Evolutionary conservation across 345 rosid genomes (phyloP), one percentile per base, ranked within the genome.

Genomic region (Barbarea vulgaris): DNA sequence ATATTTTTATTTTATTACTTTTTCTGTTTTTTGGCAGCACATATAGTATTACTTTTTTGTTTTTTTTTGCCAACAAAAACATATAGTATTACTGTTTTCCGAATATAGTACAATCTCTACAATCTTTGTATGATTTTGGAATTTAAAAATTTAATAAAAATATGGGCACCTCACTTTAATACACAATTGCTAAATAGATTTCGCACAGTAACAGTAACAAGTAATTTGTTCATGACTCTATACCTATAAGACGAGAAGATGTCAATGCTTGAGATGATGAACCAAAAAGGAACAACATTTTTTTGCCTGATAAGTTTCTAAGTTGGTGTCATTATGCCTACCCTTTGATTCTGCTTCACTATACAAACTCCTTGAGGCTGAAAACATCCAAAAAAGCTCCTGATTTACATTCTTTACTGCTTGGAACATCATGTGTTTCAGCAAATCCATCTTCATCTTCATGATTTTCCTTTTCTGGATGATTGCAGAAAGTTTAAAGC

Each of bases 371-470:
- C 31, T 34, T 27, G 77, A 60, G 27, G 57, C 28, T 48, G 74
- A 60, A 60, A 72, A 67, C 81, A 73, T 31, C 64, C 69, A 66
- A 12, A 33, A 58, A 42, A 60, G 6, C 65, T 78, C 81, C 15
- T 57, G 24, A 0, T 72, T 72, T 17, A 64, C 64, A 46, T 73
- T 67, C 46, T 73, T 73, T 59, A 70, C 74, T 60, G 51, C 70
- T 61, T 61, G 46, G n/a, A 42, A 47, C 81, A 73, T 73, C 81
- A 78, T 33, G 17, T 53, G 65, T 48, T 62, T 85, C 66, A 84
- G 64, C 33, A 90, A 44, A 76, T 90, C 52, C 18, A 60, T 30
- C 42, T 22, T 65, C 56, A 44, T 14, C 70, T 12, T 47, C 56
- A 46, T 30, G 27, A 37, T 9, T 46, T 46, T 24, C 44, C 8